phyloP scores from a whole-genome alignment of 495 filamentous ascomycete species.

The Hypoxylon fragiforme region DNA sequence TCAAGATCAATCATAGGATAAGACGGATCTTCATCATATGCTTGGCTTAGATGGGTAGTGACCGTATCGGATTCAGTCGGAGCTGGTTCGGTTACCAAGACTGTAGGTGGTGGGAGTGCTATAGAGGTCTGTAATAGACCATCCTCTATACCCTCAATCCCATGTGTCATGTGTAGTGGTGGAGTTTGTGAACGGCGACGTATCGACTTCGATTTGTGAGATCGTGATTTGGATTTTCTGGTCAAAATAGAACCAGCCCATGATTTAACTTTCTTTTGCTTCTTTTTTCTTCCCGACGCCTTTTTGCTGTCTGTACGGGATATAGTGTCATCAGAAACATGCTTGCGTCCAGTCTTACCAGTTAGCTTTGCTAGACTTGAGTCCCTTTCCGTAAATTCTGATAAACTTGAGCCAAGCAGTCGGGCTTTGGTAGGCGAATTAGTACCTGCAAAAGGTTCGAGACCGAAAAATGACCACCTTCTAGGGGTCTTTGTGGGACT shows the following conservation, averaged over 20 bases:
- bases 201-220: conserved; percentile 44
- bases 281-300: conserved; percentile 54
- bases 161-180: conserved; percentile 31
- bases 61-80: conserved; percentile 24
- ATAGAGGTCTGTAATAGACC: conserved; percentile 24
- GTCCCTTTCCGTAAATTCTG: conserved; percentile 38
- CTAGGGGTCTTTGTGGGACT: conserved; percentile 52
- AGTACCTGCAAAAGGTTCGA: conserved; percentile 47
- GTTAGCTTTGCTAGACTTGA: conserved; percentile 10
- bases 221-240: conserved; percentile 58
- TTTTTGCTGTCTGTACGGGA: conserved; percentile 48
- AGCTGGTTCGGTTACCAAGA: conserved; percentile 31
- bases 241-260: conserved; percentile 81
- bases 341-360: conserved; percentile 11
- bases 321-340: neutral
- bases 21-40: conserved; percentile 58
- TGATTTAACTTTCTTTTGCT: conserved; percentile 76
- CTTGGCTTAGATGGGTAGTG: conserved; percentile 6
- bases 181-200: conserved; percentile 46
- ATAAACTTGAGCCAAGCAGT: conserved; percentile 44
- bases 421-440: conserved; percentile 47
- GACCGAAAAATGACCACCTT: conserved; percentile 60
- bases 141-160: conserved; percentile 28
- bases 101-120: conserved; percentile 29
- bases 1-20: conserved; percentile 92